phyloP scores from a whole-genome alignment of 2,329 filamentous ascomycete genomes.

The Ceratocystis harringtonii region DNA sequence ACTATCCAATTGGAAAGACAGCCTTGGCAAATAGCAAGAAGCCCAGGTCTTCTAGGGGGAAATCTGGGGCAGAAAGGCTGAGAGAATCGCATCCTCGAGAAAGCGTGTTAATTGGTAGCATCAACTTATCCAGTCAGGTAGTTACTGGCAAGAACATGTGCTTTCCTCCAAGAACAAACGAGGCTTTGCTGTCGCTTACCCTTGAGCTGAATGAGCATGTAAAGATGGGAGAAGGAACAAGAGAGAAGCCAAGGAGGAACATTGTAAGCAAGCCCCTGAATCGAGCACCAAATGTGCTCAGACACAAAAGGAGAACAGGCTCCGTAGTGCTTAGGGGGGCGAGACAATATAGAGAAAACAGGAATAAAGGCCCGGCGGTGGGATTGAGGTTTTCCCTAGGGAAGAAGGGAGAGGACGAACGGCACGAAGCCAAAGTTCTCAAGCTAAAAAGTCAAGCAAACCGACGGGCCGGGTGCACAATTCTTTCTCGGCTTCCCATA shows the following conservation, averaged over 20 bases:
- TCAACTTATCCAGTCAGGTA: no score
- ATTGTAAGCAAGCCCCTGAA: slow-evolving; percentile 7
- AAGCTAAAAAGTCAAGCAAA: not conserved
- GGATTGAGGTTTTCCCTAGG: not conserved
- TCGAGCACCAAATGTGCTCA: not conserved
- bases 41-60: no score
- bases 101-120: no score
- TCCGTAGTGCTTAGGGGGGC: not conserved
- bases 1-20: no score
- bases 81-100: no score
- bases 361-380: slow-evolving; percentile 5
- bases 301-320: not conserved
- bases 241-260: not conserved
- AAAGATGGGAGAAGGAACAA: not conserved
- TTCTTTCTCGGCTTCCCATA: no score
- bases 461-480: not conserved
- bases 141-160: no score
- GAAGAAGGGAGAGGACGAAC: not conserved
- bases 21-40: no score
- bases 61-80: no score
- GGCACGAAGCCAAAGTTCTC: not conserved
- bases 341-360: not conserved
- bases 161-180: no score
- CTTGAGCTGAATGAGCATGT: not conserved
- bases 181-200: not conserved